Conservation (phyloP, 495 filamentous ascomycete genomes). For the Penicillium waksmanii region DNA sequence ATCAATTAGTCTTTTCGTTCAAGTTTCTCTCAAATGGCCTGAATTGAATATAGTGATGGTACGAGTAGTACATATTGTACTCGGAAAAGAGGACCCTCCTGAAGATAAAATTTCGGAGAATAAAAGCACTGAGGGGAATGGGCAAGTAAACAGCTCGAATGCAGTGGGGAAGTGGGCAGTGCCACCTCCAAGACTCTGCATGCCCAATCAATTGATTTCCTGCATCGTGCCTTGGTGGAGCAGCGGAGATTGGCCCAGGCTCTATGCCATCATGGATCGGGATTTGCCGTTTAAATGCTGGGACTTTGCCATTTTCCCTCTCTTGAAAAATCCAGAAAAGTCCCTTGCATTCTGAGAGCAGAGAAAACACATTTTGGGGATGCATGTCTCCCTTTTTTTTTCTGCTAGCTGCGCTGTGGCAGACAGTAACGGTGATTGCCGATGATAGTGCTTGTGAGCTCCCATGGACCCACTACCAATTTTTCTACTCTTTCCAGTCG, state of each 20-base stretch:
- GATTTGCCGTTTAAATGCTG: not conserved
- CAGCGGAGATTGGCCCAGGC: slow-evolving; percentile 8
- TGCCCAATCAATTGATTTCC: not conserved
- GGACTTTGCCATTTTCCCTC: not conserved
- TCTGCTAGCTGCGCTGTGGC: not conserved
- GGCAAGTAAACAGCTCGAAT: not conserved
- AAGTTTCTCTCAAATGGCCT: too few species aligned
- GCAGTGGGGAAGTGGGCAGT: slow-evolving; percentile 4
- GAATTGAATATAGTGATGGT: too few species aligned
- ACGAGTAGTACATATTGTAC: too few species aligned
- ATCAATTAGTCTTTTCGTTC: not conserved
- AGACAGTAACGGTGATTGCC: not conserved
- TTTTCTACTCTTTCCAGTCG: not conserved
- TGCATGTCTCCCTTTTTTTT: not conserved
- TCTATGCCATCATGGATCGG: slow-evolving; percentile 1
- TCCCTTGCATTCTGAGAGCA: not conserved
- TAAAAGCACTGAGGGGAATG: not conserved
- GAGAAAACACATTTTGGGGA: not conserved
- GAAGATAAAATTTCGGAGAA: slow-evolving; percentile 1
- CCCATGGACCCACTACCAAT: not conserved
- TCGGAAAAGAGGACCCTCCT: not conserved
- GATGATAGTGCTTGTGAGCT: slow-evolving; percentile 4
- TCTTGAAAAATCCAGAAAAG: not conserved
- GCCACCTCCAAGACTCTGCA: not conserved
- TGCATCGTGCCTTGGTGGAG: not conserved